These are phyloP conservation scores for Brassica hybrid DNA, from an alignment of 441 rosid genomes.

Conservation along the genomic window DNA sequence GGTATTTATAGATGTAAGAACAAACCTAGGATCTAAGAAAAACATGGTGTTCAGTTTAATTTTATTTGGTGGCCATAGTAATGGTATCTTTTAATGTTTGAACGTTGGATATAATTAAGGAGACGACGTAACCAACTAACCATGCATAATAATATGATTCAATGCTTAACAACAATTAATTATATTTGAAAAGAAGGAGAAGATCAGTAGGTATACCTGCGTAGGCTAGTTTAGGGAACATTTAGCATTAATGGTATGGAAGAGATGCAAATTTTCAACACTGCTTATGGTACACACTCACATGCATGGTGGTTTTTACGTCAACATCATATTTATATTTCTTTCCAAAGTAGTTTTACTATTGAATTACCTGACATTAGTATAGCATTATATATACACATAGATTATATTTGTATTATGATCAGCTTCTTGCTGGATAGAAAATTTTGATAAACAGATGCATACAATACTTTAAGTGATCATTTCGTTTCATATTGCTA, in stretches of 20 bases:
- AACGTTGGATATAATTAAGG: neutral
- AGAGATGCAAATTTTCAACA: neutral
- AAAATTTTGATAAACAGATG: no score
- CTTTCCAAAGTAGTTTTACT: neutral
- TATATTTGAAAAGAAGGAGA: neutral
- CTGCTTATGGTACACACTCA: neutral
- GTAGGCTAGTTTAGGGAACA: neutral
- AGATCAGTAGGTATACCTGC: neutral
- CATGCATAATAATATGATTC: neutral
- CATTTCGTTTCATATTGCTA: neutral
- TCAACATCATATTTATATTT: neutral
- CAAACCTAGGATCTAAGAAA: neutral
- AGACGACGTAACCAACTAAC: neutral
- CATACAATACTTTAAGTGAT: neutral
- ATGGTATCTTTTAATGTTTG: neutral
- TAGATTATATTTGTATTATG: neutral
- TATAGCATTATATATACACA: neutral
- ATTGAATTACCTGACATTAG: neutral
- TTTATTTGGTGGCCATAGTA: constrained; percentile 1
- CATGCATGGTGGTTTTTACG: neutral
- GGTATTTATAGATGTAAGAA: constrained; percentile 8
- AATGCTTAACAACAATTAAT: neutral
- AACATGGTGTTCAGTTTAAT: neutral
- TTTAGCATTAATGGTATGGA: neutral
- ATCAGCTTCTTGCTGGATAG: neutral